Percentiles rank a stretch among this genome's conserved stretches.
Evolutionary conservation across 345 rosid species (phyloP).

Genomic region (Euphorbia peplus): DNA sequence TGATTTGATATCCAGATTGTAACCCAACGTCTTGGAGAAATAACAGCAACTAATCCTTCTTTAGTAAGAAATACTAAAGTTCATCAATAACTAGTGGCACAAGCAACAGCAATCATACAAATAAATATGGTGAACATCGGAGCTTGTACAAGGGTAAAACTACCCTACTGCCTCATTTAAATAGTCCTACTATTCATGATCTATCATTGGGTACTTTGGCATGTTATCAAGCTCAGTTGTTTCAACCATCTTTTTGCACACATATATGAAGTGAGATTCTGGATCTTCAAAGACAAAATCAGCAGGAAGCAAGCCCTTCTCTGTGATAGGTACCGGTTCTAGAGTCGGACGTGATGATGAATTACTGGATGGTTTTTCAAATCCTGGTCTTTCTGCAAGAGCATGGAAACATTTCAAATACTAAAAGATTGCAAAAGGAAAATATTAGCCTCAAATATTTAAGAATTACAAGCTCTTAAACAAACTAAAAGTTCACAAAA

Average conservation of each 20-base stretch:
- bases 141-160: slow-evolving; percentile 14
- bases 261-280: slow-evolving; percentile 82
- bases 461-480: background rate
- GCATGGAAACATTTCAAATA: background rate
- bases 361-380: slow-evolving; percentile 43
- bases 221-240: slow-evolving; percentile 22
- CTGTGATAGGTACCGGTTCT: slow-evolving; percentile 65
- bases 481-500: background rate
- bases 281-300: slow-evolving; percentile 82
- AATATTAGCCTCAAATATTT: background rate
- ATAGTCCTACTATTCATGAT: slow-evolving; percentile 27
- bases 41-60: background rate
- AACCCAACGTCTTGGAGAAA: background rate
- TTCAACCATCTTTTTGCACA: slow-evolving; percentile 60
- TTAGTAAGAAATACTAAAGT: slow-evolving; percentile 12
- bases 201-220: slow-evolving; percentile 42
- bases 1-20: slow-evolving; percentile 2
- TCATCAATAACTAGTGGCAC: slow-evolving; percentile 15
- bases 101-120: slow-evolving; percentile 20
- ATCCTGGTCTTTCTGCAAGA: slow-evolving; percentile 84
- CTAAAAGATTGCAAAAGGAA: background rate
- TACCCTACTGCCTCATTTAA: slow-evolving; percentile 4
- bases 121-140: background rate
- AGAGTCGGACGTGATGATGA: slow-evolving; percentile 45
- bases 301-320: slow-evolving; percentile 59